Percentiles rank a stretch among this genome's conserved stretches.
Conservation (phyloP, 2,329 filamentous ascomycete species). For the Alternaria viburni region DNA sequence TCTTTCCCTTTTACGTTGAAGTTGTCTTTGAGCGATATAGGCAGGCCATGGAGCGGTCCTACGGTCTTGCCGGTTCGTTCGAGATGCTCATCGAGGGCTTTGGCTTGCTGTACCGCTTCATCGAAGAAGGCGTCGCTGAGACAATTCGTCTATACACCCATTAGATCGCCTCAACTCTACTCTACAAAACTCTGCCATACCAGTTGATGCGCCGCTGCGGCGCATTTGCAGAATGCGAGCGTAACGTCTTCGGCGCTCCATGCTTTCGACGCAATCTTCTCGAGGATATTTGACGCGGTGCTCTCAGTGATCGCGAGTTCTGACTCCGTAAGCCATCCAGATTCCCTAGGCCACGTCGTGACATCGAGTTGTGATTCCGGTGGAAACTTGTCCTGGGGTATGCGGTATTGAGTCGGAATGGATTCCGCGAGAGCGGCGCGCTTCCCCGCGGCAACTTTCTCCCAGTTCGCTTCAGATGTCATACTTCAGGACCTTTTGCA, state of each 20-base stretch:
- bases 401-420: constrained; percentile 65
- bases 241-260: constrained; percentile 62
- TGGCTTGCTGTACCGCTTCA: constrained; percentile 59
- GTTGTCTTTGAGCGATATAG: constrained; percentile 73
- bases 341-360: constrained; percentile 60
- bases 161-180: constrained; percentile 1
- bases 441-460: constrained; percentile 52
- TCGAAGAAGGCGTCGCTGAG: constrained; percentile 64
- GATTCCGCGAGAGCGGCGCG: constrained; percentile 54
- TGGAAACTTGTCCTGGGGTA: constrained; percentile 62
- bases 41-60: constrained; percentile 72
- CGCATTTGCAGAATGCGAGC: constrained; percentile 61
- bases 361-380: constrained; percentile 62
- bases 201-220: constrained; percentile 62
- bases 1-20: constrained; percentile 68
- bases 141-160: constrained; percentile 60
- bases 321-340: constrained; percentile 64
- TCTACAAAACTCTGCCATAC: constrained; percentile 36
- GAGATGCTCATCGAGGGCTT: constrained; percentile 60
- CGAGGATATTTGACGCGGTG: constrained; percentile 50
- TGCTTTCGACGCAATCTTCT: constrained; percentile 49
- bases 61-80: constrained; percentile 53
- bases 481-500: background rate
- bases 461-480: constrained; percentile 47
- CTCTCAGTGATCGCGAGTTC: constrained; percentile 60